Percentiles rank a stretch among this genome's conserved stretches.
Conservation (phyloP, 148 eudicot genomes). For the Fallopia convolvulus region DNA sequence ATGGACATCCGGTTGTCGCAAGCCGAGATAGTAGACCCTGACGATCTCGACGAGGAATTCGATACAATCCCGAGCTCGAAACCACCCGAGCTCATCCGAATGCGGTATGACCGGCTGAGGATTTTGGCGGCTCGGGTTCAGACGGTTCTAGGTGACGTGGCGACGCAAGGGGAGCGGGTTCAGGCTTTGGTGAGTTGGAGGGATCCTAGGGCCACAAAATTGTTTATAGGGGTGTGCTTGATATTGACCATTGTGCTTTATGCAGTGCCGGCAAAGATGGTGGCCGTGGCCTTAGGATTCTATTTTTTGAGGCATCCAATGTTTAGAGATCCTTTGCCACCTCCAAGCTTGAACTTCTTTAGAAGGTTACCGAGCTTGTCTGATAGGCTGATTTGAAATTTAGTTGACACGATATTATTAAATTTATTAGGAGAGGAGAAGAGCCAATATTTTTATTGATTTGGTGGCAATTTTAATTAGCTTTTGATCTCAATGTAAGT, state of each 20-base stretch:
- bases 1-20: slow-evolving; percentile 85
- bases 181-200: slow-evolving; percentile 98
- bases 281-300: slow-evolving; percentile 94
- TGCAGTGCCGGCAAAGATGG: slow-evolving; percentile 89
- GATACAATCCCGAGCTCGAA: slow-evolving; percentile 83
- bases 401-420: background rate
- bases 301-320: slow-evolving; percentile 94
- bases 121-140: slow-evolving; percentile 80
- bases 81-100: slow-evolving; percentile 53
- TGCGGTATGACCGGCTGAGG: slow-evolving; percentile 72
- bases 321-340: slow-evolving; percentile 99
- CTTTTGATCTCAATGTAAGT: background rate
- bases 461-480: background rate
- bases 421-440: background rate
- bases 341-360: slow-evolving; percentile 81
- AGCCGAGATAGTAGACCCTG: slow-evolving; percentile 66
- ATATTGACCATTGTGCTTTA: slow-evolving; percentile 61
- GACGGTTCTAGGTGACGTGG: slow-evolving; percentile 84
- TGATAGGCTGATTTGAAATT: slow-evolving; percentile 57
- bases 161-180: slow-evolving; percentile 85
- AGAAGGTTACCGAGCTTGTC: slow-evolving; percentile 89
- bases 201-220: slow-evolving; percentile 89
- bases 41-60: slow-evolving; percentile 87
- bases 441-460: background rate
- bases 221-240: slow-evolving; percentile 75